Evolutionary conservation across 768 basidiomycete genomes (phyloP), one percentile per base, ranked within the genome.

Genomic region (Calocera cornea): DNA sequence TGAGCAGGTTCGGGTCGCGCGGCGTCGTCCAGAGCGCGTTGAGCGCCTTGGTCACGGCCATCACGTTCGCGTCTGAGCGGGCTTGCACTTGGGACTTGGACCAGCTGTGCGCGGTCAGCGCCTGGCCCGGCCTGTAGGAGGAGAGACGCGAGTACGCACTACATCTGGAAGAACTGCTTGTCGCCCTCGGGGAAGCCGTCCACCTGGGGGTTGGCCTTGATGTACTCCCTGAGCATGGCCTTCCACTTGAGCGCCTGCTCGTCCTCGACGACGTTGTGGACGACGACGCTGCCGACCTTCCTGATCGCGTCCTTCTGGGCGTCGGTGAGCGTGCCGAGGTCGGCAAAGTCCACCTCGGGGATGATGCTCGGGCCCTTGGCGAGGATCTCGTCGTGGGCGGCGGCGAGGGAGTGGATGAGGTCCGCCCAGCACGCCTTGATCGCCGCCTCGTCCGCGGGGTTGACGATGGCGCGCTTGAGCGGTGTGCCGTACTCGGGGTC

Each of bases 151-250:
- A 27, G 64, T 29, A 78, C 83, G 65, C 70, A 87, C 87, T 88
- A 89, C 64, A 89, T 82, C 72, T 84, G 77, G 76, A 86, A 89
- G 76, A 90, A 88, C 71, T 89, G 87, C 65, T 86, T 87, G 70
- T 89, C 76, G n/a, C 80, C 70, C 3, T 69, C 79, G 27, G 54
- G 54, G 54, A 60, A 60, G 54, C 71, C 71, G 44, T 74, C 74
- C 17, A 76, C 75, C 33, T 78, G 78, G 1, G 86, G 83, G 73
- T 89, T 88, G 0, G 74, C 77, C 65, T 80, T 80, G 41, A 87
- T 77, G 69, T 86, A 88, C 33, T 83, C 79, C 27, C 81, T 79
- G 41, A 89, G 75, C 8, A 79, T 78, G 14, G 78, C 75, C 73
- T 84, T 86, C 87, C 88, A 89, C 33, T 73, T 73, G 12, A 79